These are phyloP conservation scores for Russula emetica DNA, from an alignment of 768 basidiomycete genomes.

Conservation along the genomic window DNA sequence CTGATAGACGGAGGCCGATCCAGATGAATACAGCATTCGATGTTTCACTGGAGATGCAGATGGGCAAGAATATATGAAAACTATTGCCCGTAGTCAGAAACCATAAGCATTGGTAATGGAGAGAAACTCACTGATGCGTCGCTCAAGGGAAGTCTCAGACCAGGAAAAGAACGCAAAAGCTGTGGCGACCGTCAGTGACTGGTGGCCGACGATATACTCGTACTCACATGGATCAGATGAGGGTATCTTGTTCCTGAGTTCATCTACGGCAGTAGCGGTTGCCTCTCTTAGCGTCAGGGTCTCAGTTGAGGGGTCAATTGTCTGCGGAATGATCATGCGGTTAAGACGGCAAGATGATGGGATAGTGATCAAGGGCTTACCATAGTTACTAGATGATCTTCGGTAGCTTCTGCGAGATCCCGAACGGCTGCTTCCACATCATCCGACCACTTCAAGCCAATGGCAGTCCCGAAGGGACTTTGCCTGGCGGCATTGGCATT, in stretches of 20 bases:
- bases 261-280: conserved; percentile 40
- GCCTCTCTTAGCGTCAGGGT: conserved; percentile 46
- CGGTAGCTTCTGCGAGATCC: conserved; percentile 47
- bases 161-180: conserved; percentile 67
- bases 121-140: conserved; percentile 54
- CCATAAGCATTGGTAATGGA: conserved; percentile 10
- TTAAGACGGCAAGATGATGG: background rate
- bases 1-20: conserved; percentile 52
- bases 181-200: conserved; percentile 26
- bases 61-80: conserved; percentile 93
- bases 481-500: conserved; percentile 54
- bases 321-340: conserved; percentile 40
- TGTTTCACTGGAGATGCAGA: conserved; percentile 72
- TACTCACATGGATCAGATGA: conserved; percentile 51
- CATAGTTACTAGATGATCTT: conserved; percentile 55
- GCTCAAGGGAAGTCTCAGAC: conserved; percentile 46
- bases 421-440: conserved; percentile 63
- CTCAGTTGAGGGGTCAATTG: conserved; percentile 62
- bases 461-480: conserved; percentile 53
- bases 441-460: conserved; percentile 64
- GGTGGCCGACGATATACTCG: conserved; percentile 12
- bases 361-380: conserved; percentile 42
- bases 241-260: conserved; percentile 50
- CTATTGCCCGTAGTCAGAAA: conserved; percentile 36
- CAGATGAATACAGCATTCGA: conserved; percentile 86